Base-by-base conservation (phyloP, 257 asterid species). In the Knoxia roxburghii region DNA sequence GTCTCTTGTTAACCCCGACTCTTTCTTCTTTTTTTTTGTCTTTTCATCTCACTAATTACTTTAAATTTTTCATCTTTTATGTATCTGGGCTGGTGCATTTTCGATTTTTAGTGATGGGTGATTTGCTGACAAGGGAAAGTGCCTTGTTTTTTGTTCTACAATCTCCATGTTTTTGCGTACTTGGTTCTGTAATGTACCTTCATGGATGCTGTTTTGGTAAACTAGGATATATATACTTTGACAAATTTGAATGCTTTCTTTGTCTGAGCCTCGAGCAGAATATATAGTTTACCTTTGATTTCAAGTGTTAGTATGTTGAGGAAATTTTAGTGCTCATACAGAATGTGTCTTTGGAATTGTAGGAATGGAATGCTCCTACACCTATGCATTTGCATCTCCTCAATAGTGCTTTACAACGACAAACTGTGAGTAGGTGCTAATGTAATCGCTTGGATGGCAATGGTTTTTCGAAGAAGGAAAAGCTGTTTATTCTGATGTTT, bases 281-380 rank as follows among this genome's bases (percentile, higher is more conserved):
- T 23, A 13, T 23, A 48, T 27, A 14, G 50, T 65, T 65, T 49
- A 50, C 23, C 23, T 15, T 35, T 60, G 7, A 60, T 33, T 46
- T 43, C 23, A 27, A 48, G 41, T 33, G 51, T 32, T 46, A 6
- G 6, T 37, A 15, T 26, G 20, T 37, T 67, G 0, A 5, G 29
- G 21, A 39, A 7, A 21, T 17, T 6, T 39, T 15, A 10, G 37
- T 67, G 29, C 48, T 24, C 26, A 4, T 37, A 10, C 7, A 7
- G 50, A 45, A 7, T 29, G 29, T 39, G 2, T 26, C 29, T 58
- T 68, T 57, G 69, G 10, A 27, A 55, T 72, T 78, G 53, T 21
- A 78, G 83, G 83, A 78, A 75, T 78, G 83, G 86, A 81, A 73
- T 69, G 81, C 79, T 78, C 86, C 86, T 39, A 78, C 59, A 49